These are phyloP conservation scores for Phytophthora agathidicida DNA, from an alignment of 352 stramenopile genomes.

Conservation along the genomic window DNA sequence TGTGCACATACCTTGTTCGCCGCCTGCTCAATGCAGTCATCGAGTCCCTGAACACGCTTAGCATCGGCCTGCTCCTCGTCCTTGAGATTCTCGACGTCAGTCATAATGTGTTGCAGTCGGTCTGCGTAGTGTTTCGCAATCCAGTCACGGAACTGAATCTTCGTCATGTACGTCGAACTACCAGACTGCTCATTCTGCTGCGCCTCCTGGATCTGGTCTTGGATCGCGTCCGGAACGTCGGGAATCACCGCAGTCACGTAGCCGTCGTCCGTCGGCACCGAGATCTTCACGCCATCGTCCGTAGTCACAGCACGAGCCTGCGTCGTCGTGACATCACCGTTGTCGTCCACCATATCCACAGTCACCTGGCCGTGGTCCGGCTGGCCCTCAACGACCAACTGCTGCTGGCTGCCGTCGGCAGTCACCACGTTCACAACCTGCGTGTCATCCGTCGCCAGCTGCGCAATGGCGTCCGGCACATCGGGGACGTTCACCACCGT, in stretches of 20 bases:
- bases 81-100: conserved; percentile 20
- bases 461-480: conserved; percentile 23
- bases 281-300: conserved; percentile 5
- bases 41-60: conserved; percentile 29
- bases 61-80: conserved; percentile 25
- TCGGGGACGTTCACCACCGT: conserved; percentile 9
- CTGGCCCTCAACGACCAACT: conserved; percentile 13
- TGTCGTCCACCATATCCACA: conserved; percentile 7
- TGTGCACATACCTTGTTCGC: conserved; percentile 47
- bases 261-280: conserved; percentile 4
- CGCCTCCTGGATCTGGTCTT: neutral
- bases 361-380: conserved; percentile 13
- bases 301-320: conserved; percentile 5
- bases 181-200: neutral
- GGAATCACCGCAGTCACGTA: conserved; percentile 3
- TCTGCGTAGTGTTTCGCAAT: conserved; percentile 35
- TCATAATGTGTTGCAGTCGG: conserved; percentile 19
- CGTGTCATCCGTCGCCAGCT: neutral
- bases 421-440: conserved; percentile 19
- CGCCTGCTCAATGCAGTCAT: conserved; percentile 54
- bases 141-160: conserved; percentile 44
- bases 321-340: conserved; percentile 5
- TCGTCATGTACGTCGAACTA: conserved; percentile 46
- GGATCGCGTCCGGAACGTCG: conserved; percentile 5
- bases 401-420: neutral